Percentiles rank a stretch among this genome's conserved stretches.
These are phyloP conservation scores for Penicillium corylophilum DNA, from an alignment of 2,329 filamentous ascomycete species.

Conservation along the genomic window DNA sequence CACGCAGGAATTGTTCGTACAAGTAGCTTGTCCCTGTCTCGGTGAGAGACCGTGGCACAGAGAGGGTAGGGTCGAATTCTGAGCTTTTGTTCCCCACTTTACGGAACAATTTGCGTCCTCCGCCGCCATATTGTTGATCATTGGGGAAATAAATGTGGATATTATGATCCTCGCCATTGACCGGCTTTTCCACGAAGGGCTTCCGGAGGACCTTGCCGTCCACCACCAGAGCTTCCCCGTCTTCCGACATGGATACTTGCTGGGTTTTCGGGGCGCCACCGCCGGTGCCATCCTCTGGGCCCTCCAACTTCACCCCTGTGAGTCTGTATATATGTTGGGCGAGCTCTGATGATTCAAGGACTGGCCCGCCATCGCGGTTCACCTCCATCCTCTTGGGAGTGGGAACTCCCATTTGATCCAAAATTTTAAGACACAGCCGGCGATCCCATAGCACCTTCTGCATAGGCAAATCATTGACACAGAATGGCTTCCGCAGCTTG, in stretches of 20 bases:
- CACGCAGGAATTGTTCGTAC: conserved; percentile 94
- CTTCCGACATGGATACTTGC: conserved; percentile 81
- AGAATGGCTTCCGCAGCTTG: conserved; percentile 89
- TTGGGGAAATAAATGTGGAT: conserved; percentile 97
- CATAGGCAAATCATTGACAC: conserved; percentile 96
- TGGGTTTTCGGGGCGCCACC: conserved; percentile 58
- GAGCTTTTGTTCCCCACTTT: conserved; percentile 99
- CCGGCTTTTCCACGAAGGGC: conserved; percentile 96
- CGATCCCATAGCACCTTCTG: conserved; percentile 97
- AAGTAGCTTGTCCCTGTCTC: conserved; percentile 83
- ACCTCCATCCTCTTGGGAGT: conserved; percentile 88
- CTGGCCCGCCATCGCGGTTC: conserved; percentile 86
- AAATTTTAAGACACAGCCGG: conserved; percentile 78
- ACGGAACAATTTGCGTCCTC: conserved; percentile 86
- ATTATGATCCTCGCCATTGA: conserved; percentile 98
- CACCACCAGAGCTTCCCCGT: conserved; percentile 82
- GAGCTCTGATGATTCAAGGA: conserved; percentile 73
- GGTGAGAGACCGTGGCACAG: conserved; percentile 74
- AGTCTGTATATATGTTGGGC: conserved; percentile 76
- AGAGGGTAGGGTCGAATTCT: conserved; percentile 79
- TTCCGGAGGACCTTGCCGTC: conserved; percentile 81
- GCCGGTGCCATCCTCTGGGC: conserved; percentile 66
- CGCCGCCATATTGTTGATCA: conserved; percentile 70
- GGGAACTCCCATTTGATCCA: conserved; percentile 85
- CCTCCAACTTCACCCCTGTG: conserved; percentile 73